A percentile compares a stretch with the other conserved stretches of the same genome.
Evolutionary conservation across 2,329 filamentous ascomycete species (phyloP).

Genomic region (Erysiphe neolycopersici): DNA sequence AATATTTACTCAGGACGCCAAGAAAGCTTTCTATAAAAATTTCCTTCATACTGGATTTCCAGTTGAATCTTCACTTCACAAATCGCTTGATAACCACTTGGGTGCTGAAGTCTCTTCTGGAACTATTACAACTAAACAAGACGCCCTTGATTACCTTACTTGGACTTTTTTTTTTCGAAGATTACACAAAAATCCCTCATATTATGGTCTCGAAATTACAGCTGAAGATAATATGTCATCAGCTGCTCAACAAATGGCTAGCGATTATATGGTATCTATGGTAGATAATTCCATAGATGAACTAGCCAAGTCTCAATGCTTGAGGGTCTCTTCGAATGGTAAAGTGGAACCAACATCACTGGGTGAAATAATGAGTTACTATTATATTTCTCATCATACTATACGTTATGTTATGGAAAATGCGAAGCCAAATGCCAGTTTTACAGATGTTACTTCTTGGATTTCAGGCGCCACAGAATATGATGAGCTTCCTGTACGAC

Average conservation of each 20-base stretch:
- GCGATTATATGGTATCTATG: slow-evolving; percentile 83
- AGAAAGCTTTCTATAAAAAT: slow-evolving; percentile 99
- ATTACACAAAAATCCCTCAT: slow-evolving; percentile 92
- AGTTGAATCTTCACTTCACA: slow-evolving; percentile 87
- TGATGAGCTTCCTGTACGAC: slow-evolving; percentile 86
- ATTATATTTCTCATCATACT: slow-evolving; percentile 89
- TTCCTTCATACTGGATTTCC: slow-evolving; percentile 96
- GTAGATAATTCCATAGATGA: slow-evolving; percentile 68
- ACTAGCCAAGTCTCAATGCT: slow-evolving; percentile 60
- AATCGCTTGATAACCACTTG: slow-evolving; percentile 89
- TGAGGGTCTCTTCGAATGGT: slow-evolving; percentile 59
- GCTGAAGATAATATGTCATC: slow-evolving; percentile 79
- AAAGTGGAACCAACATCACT: slow-evolving; percentile 74
- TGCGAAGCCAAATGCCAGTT: slow-evolving; percentile 47
- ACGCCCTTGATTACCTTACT: slow-evolving; percentile 87
- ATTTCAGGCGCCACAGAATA: slow-evolving; percentile 88
- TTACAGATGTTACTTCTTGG: slow-evolving; percentile 68
- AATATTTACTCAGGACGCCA: slow-evolving; percentile 91
- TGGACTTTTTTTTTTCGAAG: slow-evolving; percentile 99
- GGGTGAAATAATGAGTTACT: slow-evolving; percentile 98
- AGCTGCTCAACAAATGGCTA: slow-evolving; percentile 61
- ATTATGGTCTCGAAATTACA: slow-evolving; percentile 85
- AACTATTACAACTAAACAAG: slow-evolving; percentile 82
- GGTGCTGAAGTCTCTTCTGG: slow-evolving; percentile 83
- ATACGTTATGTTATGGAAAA: slow-evolving; percentile 61